phyloP scores from a whole-genome alignment of 768 basidiomycete species.

The Psilocybe cyanescens region DNA sequence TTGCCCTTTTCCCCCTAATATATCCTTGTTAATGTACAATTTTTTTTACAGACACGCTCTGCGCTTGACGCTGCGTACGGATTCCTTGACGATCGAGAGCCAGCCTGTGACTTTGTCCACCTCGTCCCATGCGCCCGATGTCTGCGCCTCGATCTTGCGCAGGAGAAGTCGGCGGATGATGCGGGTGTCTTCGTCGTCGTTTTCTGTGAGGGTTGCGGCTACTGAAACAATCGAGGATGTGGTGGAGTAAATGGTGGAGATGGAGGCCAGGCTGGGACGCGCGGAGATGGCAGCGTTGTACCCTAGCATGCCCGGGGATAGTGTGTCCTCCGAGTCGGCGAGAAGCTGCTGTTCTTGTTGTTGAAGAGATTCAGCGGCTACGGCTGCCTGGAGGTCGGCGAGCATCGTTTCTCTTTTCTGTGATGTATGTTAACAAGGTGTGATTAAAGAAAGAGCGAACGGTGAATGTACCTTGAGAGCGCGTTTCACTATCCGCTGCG shows the following conservation, averaged over 20 bases:
- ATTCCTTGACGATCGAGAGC: constrained; percentile 68
- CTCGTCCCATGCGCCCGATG: constrained; percentile 60
- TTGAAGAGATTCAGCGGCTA: constrained; percentile 14
- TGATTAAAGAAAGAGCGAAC: neutral
- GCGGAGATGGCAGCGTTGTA: constrained; percentile 35
- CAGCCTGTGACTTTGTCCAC: constrained; percentile 62
- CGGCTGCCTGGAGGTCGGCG: constrained; percentile 39
- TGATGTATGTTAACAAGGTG: constrained; percentile 7
- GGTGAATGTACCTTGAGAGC: constrained; percentile 52
- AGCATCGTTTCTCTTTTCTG: constrained; percentile 58
- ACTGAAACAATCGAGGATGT: constrained; percentile 50
- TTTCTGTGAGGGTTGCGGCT: constrained; percentile 50
- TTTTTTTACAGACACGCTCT: constrained; percentile 43
- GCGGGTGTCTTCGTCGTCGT: constrained; percentile 67
- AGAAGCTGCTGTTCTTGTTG: constrained; percentile 8
- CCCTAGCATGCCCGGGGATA: constrained; percentile 33
- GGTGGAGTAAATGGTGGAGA: constrained; percentile 44
- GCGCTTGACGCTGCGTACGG: constrained; percentile 58
- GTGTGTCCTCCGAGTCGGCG: constrained; percentile 18
- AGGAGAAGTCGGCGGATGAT: constrained; percentile 64
- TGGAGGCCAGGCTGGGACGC: constrained; percentile 45
- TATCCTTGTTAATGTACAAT: constrained; percentile 9
- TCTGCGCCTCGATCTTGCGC: constrained; percentile 64
- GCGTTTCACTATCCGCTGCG: constrained; percentile 58
- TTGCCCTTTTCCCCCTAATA: neutral